Evolutionary conservation across 805 yeast genomes (phyloP).

Genomic region (Starmerella vaccinii): DNA sequence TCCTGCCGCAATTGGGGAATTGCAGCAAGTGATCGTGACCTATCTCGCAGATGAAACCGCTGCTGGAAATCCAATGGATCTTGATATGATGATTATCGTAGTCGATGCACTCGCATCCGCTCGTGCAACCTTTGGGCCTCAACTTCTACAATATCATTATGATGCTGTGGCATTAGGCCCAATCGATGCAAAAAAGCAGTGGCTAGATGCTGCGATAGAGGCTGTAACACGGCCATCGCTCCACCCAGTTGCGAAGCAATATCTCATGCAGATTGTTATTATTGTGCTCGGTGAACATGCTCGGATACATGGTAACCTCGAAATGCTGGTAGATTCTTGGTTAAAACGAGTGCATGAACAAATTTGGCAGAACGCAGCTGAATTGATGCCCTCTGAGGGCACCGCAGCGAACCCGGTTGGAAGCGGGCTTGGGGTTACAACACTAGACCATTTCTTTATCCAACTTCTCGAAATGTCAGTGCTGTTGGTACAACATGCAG

Average conservation of each 20-base stretch:
- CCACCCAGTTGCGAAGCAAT: constrained; percentile 11
- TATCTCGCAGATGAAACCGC: not conserved
- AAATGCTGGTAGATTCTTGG: constrained; percentile 46
- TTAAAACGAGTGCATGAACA: constrained; percentile 48
- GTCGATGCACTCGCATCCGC: constrained; percentile 6
- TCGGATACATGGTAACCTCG: constrained; percentile 37
- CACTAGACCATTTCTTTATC: constrained; percentile 61
- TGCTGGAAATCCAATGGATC: not conserved
- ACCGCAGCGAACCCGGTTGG: constrained; percentile 15
- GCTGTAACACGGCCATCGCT: constrained; percentile 1
- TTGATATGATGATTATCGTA: constrained; percentile 9
- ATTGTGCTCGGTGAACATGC: constrained; percentile 58
- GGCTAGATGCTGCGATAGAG: constrained; percentile 11
- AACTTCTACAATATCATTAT: constrained; percentile 11
- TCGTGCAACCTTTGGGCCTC: not conserved
- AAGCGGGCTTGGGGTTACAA: constrained; percentile 22
- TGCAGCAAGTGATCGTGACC: constrained; percentile 40
- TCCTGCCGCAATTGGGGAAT: constrained; percentile 53
- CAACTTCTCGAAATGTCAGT: constrained; percentile 77
- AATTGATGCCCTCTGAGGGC: constrained; percentile 41
- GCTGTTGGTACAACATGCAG: constrained; percentile 57
- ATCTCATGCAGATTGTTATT: constrained; percentile 39
- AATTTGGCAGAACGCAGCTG: constrained; percentile 56
- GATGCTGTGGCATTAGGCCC: not conserved
- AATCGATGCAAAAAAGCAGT: constrained; percentile 4